phyloP scores from a whole-genome alignment of 164 flowering plant species.

The Vitis amurensis region DNA sequence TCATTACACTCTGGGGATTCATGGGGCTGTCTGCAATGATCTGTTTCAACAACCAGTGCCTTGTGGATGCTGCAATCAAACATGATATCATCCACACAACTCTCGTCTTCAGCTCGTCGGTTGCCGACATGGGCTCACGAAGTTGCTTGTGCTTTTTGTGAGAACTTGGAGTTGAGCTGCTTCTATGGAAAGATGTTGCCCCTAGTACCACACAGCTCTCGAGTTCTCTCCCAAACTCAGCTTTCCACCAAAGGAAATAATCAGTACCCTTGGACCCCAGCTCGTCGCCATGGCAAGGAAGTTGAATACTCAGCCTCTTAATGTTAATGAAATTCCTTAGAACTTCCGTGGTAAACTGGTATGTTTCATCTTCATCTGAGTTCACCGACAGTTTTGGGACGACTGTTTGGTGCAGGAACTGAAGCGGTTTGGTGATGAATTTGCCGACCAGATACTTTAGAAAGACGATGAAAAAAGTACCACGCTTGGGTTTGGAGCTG shows the following conservation, averaged over 20 bases:
- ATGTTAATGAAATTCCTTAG: conserved; percentile 40
- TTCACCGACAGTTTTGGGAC: background rate
- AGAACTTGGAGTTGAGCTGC: no score
- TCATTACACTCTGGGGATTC: conserved; percentile 26
- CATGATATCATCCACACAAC: conserved; percentile 68
- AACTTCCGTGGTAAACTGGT: conserved; percentile 16
- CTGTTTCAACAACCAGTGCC: conserved; percentile 52
- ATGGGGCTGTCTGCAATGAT: conserved; percentile 36
- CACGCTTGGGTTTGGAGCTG: background rate
- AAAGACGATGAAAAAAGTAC: background rate
- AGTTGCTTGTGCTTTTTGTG: no score
- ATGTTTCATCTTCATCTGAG: conserved; percentile 3
- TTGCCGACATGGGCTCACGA: conserved; percentile 6
- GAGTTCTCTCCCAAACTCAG: conserved; percentile 48
- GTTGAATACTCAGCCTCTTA: conserved; percentile 28
- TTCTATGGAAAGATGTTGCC: conserved; percentile 28
- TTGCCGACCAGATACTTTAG: conserved; percentile 11
- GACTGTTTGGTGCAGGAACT: conserved; percentile 12
- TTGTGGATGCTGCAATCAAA: conserved; percentile 60
- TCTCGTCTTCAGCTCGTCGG: conserved; percentile 47
- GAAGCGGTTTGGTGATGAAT: conserved; percentile 22
- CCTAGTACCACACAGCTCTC: conserved; percentile 49
- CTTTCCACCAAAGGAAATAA: conserved; percentile 51
- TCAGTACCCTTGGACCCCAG: conserved; percentile 12
- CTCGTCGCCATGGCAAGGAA: conserved; percentile 35